Conservation (phyloP, 768 basidiomycete genomes). For the Russula brevipes region DNA sequence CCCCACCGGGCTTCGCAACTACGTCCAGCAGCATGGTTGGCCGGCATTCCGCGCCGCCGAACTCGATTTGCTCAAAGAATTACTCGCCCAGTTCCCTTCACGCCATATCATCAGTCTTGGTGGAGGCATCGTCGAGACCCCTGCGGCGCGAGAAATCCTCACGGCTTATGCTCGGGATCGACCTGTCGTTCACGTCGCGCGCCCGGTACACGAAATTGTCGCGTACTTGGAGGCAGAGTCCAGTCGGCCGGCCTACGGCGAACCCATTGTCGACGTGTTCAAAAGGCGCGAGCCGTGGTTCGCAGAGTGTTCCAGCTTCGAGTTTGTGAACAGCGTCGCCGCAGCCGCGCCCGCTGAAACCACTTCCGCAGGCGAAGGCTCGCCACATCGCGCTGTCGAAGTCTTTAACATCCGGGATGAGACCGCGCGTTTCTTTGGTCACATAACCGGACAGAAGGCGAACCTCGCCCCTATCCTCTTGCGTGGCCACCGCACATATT, state of each 20-base stretch:
- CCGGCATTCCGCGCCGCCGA: conserved; percentile 83
- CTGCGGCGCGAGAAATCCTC: conserved; percentile 66
- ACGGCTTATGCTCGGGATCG: conserved; percentile 59
- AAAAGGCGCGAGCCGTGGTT: conserved; percentile 83
- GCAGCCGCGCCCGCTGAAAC: conserved; percentile 22
- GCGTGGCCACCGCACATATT: conserved; percentile 69
- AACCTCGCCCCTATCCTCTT: conserved; percentile 57
- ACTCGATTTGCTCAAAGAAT: conserved; percentile 56
- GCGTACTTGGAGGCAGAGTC: conserved; percentile 72
- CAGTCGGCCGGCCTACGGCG: conserved; percentile 82
- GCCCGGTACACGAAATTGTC: conserved; percentile 77
- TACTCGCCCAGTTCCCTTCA: conserved; percentile 51
- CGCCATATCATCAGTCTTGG: conserved; percentile 84
- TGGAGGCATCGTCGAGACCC: conserved; percentile 89
- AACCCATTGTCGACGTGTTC: conserved; percentile 80
- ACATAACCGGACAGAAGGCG: conserved; percentile 66
- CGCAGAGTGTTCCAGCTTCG: conserved; percentile 70
- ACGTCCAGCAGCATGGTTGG: conserved; percentile 84
- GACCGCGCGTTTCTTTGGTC: conserved; percentile 79
- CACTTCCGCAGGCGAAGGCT: conserved; percentile 13
- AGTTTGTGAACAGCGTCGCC: conserved; percentile 73
- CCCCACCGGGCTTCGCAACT: conserved; percentile 59
- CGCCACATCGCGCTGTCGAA: conserved; percentile 12
- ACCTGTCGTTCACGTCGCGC: conserved; percentile 78
- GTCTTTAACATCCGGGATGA: conserved; percentile 49